Percentiles rank a stretch among this genome's conserved stretches.
These are phyloP conservation scores for Dissophora globulifera DNA, from an alignment of 192 early-diverging fungal species.

Conservation along the genomic window DNA sequence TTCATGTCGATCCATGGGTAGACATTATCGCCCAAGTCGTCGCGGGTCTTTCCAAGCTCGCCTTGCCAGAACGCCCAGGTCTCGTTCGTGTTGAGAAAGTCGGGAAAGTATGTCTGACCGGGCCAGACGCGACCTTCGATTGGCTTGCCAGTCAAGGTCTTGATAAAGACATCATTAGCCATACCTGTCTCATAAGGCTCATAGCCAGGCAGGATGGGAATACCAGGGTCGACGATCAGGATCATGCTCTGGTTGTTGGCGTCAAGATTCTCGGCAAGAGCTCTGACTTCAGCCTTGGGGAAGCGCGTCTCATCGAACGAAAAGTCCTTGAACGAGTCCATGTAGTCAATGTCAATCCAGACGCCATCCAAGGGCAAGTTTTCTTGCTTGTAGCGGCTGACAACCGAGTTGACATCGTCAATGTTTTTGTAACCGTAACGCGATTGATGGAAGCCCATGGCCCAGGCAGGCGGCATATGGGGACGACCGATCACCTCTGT, in stretches of 20 bases:
- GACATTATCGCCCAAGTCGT: conserved; percentile 61
- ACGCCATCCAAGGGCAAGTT: conserved; percentile 69
- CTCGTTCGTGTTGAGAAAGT: conserved; percentile 67
- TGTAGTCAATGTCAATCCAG: conserved; percentile 81
- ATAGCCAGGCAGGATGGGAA: conserved; percentile 61
- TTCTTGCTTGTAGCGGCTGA: conserved; percentile 62
- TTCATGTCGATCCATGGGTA: conserved; percentile 82
- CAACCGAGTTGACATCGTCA: conserved; percentile 62
- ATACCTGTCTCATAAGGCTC: conserved; percentile 62
- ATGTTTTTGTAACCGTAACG: conserved; percentile 71
- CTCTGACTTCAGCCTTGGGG: conserved; percentile 60
- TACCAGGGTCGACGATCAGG: conserved; percentile 74
- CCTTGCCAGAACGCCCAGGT: conserved; percentile 37
- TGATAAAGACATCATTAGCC: conserved; percentile 66
- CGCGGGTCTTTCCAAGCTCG: conserved; percentile 56
- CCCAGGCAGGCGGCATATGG: conserved; percentile 68
- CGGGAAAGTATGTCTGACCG: conserved; percentile 73
- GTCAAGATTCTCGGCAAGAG: conserved; percentile 60
- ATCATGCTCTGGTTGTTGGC: conserved; percentile 63
- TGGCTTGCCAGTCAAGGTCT: conserved; percentile 61
- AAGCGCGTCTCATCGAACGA: conserved; percentile 67
- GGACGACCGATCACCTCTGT: conserved; percentile 73
- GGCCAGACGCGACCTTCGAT: conserved; percentile 71
- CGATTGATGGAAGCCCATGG: conserved; percentile 72
- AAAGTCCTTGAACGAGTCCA: conserved; percentile 71